phyloP scores from a whole-genome alignment of 2,329 filamentous ascomycete genomes.

The Hypoxylon sp. region DNA sequence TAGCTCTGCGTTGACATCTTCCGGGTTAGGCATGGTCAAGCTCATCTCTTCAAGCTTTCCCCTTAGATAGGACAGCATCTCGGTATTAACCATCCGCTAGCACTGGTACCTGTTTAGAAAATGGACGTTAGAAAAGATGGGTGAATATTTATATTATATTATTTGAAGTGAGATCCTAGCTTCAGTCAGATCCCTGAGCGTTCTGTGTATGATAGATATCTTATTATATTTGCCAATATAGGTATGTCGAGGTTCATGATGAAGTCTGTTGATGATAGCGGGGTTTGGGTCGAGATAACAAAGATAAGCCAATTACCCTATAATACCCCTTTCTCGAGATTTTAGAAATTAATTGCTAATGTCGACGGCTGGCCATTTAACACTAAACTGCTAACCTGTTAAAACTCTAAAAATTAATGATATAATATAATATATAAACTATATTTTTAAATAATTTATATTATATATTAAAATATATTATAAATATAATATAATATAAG shows the following conservation, averaged over 20 bases:
- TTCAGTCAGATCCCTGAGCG: not conserved
- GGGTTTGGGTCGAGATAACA: conserved; percentile 19
- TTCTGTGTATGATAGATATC: not conserved
- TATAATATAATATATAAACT: too few species aligned
- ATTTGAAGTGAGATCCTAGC: not conserved
- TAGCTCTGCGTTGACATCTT: not conserved
- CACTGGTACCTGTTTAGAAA: not conserved
- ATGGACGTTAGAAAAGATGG: not conserved
- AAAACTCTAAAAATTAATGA: too few species aligned
- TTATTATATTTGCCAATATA: not conserved
- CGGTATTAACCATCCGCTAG: not conserved
- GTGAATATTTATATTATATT: not conserved
- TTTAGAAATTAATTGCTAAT: conserved; percentile 2
- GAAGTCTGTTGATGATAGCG: conserved; percentile 2
- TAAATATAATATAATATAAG: too few species aligned
- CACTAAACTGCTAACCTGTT: too few species aligned
- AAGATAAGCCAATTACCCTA: conserved; percentile 14
- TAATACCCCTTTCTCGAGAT: not conserved
- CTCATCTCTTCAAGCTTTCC: not conserved
- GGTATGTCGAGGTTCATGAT: not conserved
- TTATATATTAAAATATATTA: too few species aligned
- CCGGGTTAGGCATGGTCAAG: not conserved
- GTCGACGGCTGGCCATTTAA: not conserved
- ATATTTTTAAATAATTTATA: too few species aligned
- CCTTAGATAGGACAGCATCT: conserved; percentile 1